Percentiles rank a stretch among this genome's conserved stretches.
Evolutionary conservation across 768 basidiomycete genomes (phyloP).

Genomic region (Saitozyma podzolica): DNA sequence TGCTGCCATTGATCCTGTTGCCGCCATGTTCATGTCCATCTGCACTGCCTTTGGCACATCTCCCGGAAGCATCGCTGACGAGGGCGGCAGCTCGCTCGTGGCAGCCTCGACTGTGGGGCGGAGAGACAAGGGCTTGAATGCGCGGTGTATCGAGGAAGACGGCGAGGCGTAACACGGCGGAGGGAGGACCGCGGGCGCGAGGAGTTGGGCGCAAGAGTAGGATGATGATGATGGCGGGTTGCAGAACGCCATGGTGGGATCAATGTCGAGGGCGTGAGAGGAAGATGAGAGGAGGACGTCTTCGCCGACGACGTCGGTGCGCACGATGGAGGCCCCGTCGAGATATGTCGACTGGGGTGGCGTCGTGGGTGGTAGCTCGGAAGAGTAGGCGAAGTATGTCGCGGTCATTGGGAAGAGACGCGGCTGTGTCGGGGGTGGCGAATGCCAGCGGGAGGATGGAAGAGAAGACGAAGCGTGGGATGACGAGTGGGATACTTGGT

Average conservation of each 20-base stretch:
- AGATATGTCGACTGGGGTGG: background rate
- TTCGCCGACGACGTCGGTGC: background rate
- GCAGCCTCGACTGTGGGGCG: too few species aligned
- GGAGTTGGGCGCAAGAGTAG: background rate
- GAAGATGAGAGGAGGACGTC: background rate
- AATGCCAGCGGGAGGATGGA: too few species aligned
- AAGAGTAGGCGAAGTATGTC: too few species aligned
- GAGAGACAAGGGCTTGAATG: too few species aligned
- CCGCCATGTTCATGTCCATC: conserved; percentile 42
- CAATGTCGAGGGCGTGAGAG: background rate
- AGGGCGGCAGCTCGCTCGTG: too few species aligned
- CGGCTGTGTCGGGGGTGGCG: too few species aligned
- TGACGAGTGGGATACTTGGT: too few species aligned
- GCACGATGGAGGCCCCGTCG: background rate
- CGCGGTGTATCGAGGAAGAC: too few species aligned
- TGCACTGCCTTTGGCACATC: conserved; percentile 5
- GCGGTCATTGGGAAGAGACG: too few species aligned
- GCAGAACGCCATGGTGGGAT: background rate
- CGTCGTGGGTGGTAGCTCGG: background rate
- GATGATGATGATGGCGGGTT: conserved; percentile 1
- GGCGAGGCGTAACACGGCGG: background rate
- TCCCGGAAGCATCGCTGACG: too few species aligned
- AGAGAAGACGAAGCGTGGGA: too few species aligned
- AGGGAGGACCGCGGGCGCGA: background rate
- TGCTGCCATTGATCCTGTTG: conserved; percentile 26